Conservation (phyloP, 2,329 filamentous ascomycete species). For the Fusarium nisikadoi region DNA sequence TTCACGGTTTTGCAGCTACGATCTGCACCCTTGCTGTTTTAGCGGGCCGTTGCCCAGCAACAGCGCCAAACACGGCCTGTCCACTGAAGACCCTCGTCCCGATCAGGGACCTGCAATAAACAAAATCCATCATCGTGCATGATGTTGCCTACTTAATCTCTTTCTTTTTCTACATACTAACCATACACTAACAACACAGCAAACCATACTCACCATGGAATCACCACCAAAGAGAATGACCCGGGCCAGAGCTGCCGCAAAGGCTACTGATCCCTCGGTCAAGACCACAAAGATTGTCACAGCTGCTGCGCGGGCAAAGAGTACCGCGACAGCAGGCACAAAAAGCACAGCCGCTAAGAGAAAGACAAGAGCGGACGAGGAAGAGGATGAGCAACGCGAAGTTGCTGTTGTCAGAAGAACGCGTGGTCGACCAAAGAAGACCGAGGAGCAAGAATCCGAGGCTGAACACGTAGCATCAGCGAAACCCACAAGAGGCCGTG, state of each 20-base stretch:
- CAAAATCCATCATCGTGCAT: slow-evolving; percentile 35
- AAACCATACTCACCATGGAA: slow-evolving; percentile 57
- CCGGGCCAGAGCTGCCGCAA: slow-evolving; percentile 59
- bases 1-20: slow-evolving; percentile 30
- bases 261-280: slow-evolving; percentile 50
- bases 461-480: slow-evolving; percentile 32
- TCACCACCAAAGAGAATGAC: slow-evolving; percentile 71
- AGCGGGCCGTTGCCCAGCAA: slow-evolving; percentile 44
- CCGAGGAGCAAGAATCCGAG: slow-evolving; percentile 40
- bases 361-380: slow-evolving; percentile 65
- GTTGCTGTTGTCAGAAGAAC: slow-evolving; percentile 51
- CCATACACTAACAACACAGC: slow-evolving; percentile 24
- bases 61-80: slow-evolving; percentile 38
- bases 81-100: slow-evolving; percentile 35
- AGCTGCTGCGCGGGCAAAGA: slow-evolving; percentile 60
- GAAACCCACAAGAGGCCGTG: slow-evolving; percentile 47
- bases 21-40: slow-evolving; percentile 33
- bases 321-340: slow-evolving; percentile 48
- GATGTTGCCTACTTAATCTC: slow-evolving; percentile 41
- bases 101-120: slow-evolving; percentile 30
- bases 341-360: slow-evolving; percentile 54
- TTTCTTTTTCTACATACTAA: slow-evolving; percentile 42
- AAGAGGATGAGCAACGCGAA: slow-evolving; percentile 55
- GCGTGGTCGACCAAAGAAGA: slow-evolving; percentile 58
- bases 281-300: slow-evolving; percentile 60